Evolutionary conservation across 2,329 filamentous ascomycete genomes (phyloP).

Genomic region (Arachnomyces sp.): DNA sequence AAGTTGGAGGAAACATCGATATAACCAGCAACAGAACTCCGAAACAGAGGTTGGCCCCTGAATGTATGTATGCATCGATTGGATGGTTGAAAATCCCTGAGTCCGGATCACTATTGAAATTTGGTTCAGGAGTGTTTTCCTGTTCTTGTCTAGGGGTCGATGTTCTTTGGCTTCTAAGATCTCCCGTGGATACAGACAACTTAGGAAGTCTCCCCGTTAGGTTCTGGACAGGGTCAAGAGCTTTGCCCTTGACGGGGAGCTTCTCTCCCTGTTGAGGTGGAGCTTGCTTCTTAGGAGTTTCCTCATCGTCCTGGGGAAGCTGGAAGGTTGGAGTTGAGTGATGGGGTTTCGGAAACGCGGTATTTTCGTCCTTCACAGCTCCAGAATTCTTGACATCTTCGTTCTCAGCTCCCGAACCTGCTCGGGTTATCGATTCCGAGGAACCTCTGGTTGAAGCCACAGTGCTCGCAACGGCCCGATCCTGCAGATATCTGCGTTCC

Average conservation of each 20-base stretch:
- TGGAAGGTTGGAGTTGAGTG: too few species aligned
- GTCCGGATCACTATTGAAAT: slow-evolving; percentile 45
- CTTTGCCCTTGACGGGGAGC: background rate
- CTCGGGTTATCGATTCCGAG: slow-evolving; percentile 12
- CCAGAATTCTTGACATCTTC: too few species aligned
- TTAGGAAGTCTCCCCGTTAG: slow-evolving; percentile 1
- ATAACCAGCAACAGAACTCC: slow-evolving; percentile 77
- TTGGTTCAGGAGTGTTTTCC: slow-evolving; percentile 11
- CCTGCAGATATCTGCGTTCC: slow-evolving; percentile 53
- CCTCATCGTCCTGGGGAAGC: too few species aligned
- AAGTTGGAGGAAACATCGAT: slow-evolving; percentile 87
- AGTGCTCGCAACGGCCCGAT: slow-evolving; percentile 1
- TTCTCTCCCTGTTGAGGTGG: too few species aligned
- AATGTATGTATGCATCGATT: slow-evolving; percentile 81
- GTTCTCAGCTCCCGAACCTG: too few species aligned
- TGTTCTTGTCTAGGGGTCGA: slow-evolving; percentile 9
- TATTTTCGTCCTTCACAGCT: too few species aligned
- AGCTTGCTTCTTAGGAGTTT: too few species aligned
- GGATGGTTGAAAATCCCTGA: slow-evolving; percentile 61
- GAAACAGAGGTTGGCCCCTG: slow-evolving; percentile 81
- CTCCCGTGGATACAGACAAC: slow-evolving; percentile 14
- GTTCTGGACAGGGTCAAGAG: slow-evolving; percentile 16
- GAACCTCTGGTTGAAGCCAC: slow-evolving; percentile 8
- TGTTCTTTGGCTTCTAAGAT: slow-evolving; percentile 4
- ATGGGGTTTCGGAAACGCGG: too few species aligned